phyloP scores from a whole-genome alignment of 768 basidiomycete species.

The Lentinus brumalis region DNA sequence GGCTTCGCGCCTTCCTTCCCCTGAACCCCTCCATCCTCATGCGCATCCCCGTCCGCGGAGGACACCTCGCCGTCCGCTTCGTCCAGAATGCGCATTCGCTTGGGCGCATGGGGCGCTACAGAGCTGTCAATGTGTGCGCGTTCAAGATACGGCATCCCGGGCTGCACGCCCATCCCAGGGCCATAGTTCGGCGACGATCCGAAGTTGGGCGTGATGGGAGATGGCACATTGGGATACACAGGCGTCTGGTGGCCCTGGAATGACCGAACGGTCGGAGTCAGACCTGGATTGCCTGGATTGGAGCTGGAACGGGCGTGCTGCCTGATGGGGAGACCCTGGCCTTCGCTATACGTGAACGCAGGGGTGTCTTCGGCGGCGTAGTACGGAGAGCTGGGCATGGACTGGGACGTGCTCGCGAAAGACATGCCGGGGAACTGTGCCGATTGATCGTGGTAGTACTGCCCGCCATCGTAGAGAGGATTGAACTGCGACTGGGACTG shows the following conservation, averaged over 20 bases:
- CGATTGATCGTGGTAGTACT: neutral
- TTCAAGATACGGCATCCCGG: conserved; percentile 13
- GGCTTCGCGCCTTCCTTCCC: conserved; percentile 19
- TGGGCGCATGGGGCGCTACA: conserved; percentile 14
- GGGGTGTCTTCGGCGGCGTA: conserved; percentile 9
- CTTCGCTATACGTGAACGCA: conserved; percentile 6
- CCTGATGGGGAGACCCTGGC: conserved; percentile 1
- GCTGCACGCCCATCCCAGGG: conserved; percentile 3
- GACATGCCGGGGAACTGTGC: neutral
- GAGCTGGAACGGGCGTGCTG: conserved; percentile 12
- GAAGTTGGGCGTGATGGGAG: conserved; percentile 13
- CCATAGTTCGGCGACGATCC: neutral
- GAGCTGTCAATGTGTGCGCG: conserved; percentile 10
- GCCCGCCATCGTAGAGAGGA: neutral
- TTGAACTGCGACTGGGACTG: neutral
- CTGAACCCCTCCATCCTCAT: conserved; percentile 9
- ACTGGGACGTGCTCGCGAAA: conserved; percentile 2
- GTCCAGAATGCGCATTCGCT: conserved; percentile 21
- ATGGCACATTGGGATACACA: conserved; percentile 1
- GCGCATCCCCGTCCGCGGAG: conserved; percentile 16
- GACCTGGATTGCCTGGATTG: neutral
- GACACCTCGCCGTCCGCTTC: conserved; percentile 17
- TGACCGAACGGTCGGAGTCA: conserved; percentile 15
- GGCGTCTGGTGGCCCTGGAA: conserved; percentile 15
- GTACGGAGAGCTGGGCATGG: conserved; percentile 18